These are phyloP conservation scores for Cercospora zeae-maydis DNA, from an alignment of 2,329 filamentous ascomycete genomes.

Conservation along the genomic window DNA sequence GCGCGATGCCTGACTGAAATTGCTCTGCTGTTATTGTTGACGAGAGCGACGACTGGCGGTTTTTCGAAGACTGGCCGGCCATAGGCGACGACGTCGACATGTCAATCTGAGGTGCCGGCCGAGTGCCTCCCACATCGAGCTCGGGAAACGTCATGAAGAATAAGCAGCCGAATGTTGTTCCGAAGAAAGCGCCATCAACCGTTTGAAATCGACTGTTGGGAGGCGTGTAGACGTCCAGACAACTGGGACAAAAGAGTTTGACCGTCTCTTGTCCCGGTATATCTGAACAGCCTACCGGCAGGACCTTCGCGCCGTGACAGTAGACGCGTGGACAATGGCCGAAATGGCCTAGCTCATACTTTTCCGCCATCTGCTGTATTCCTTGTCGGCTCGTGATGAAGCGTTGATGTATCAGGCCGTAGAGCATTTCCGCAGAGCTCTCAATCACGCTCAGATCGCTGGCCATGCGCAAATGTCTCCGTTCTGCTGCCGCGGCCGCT, in stretches of 20 bases:
- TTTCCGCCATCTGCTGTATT: constrained; percentile 99
- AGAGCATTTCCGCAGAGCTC: constrained; percentile 95
- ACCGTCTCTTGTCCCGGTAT: constrained; percentile 96
- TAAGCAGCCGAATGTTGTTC: constrained; percentile 91
- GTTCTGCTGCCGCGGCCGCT: constrained; percentile 52
- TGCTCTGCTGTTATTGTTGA: constrained; percentile 34
- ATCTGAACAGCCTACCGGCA: constrained; percentile 91
- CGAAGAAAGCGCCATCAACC: constrained; percentile 96
- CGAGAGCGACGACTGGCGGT: constrained; percentile 30
- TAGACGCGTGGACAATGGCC: constrained; percentile 91
- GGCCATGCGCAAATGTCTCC: constrained; percentile 79
- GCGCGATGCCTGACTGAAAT: constrained; percentile 28
- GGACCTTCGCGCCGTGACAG: constrained; percentile 83
- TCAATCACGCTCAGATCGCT: constrained; percentile 95
- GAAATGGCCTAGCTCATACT: constrained; percentile 96
- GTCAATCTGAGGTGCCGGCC: constrained; percentile 14
- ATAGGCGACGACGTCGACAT: constrained; percentile 17
- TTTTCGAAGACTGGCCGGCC: constrained; percentile 21
- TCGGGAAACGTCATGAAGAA: constrained; percentile 99
- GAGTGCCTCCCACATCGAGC: constrained; percentile 65
- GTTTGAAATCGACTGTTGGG: constrained; percentile 97
- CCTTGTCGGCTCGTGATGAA: constrained; percentile 96
- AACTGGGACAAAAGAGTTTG: constrained; percentile 96
- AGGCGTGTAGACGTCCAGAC: constrained; percentile 93
- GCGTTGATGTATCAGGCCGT: constrained; percentile 95